Percentiles rank a stretch among this genome's conserved stretches.
phyloP scores from a whole-genome alignment of 2,329 filamentous ascomycete species.

The Conoideocrella luteorostrata region DNA sequence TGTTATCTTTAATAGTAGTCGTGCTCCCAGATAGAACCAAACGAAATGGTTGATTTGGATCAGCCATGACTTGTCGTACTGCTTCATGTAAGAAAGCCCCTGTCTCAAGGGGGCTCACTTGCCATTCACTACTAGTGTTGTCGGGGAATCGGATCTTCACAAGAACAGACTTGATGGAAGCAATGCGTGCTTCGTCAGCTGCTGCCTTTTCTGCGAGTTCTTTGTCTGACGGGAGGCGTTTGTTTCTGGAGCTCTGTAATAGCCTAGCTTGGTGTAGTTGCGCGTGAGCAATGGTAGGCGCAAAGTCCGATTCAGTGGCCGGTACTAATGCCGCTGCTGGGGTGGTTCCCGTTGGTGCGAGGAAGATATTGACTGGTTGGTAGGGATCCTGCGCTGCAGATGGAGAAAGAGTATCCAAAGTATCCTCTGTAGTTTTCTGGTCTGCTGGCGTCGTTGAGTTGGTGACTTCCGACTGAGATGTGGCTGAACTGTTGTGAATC shows the following conservation, averaged over 20 bases:
- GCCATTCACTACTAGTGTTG: conserved; percentile 68
- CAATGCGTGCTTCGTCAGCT: conserved; percentile 58
- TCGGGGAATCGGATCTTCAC: conserved; percentile 86
- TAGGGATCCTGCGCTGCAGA: conserved; percentile 26
- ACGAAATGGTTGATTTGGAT: conserved; percentile 60
- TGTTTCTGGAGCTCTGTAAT: conserved; percentile 58
- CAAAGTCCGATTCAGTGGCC: conserved; percentile 69
- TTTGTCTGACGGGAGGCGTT: conserved; percentile 71
- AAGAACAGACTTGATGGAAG: conserved; percentile 59
- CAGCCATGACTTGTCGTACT: conserved; percentile 64
- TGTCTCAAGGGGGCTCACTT: conserved; percentile 62
- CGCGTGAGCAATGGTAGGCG: conserved; percentile 68
- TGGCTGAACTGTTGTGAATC: no score
- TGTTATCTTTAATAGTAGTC: conserved; percentile 40
- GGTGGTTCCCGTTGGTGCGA: conserved; percentile 65
- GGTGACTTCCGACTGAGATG: conserved; percentile 5
- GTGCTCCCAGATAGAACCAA: conserved; percentile 58
- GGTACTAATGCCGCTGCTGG: conserved; percentile 66
- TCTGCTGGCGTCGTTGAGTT: conserved; percentile 12
- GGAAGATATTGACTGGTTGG: conserved; percentile 63
- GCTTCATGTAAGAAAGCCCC: conserved; percentile 67
- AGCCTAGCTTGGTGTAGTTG: conserved; percentile 68
- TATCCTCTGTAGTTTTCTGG: conserved; percentile 10
- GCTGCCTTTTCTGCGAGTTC: conserved; percentile 68
- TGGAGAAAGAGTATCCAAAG: not conserved